Conservation (phyloP, 1,284 basidiomycete genomes). For the Inonotus hispidus region DNA sequence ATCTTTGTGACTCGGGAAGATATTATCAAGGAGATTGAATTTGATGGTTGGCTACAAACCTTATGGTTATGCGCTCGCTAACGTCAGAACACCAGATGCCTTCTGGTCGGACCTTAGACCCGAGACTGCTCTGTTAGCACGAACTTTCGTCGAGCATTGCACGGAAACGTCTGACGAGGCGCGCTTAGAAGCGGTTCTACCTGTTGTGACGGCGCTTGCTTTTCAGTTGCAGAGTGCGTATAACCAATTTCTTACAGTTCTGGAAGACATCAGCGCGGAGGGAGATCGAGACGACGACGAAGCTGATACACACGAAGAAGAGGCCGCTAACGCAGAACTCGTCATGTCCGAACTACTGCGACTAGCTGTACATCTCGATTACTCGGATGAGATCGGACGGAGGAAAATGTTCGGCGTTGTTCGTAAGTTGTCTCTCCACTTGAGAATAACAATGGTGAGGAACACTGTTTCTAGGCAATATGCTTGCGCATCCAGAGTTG, state of each 20-base stretch:
- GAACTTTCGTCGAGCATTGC: slow-evolving; percentile 83
- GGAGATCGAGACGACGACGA: slow-evolving; percentile 28
- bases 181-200: slow-evolving; percentile 72
- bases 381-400: slow-evolving; percentile 91
- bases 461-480: slow-evolving; percentile 50
- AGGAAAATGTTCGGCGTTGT: slow-evolving; percentile 89
- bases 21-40: slow-evolving; percentile 60
- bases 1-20: slow-evolving; percentile 59
- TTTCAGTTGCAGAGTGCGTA: slow-evolving; percentile 81
- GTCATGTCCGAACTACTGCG: slow-evolving; percentile 79
- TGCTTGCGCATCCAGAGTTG: slow-evolving; percentile 79
- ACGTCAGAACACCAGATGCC: slow-evolving; percentile 39
- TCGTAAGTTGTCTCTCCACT: slow-evolving; percentile 65
- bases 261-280: slow-evolving; percentile 40
- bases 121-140: slow-evolving; percentile 79
- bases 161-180: slow-evolving; percentile 57
- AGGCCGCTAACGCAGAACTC: slow-evolving; percentile 62
- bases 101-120: slow-evolving; percentile 80
- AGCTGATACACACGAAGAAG: slow-evolving; percentile 46
- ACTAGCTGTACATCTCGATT: slow-evolving; percentile 83
- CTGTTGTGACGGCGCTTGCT: slow-evolving; percentile 87
- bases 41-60: slow-evolving; percentile 52
- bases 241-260: slow-evolving; percentile 55
- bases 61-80: neutral
- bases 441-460: neutral